Conservation (phyloP, 805 yeast genomes). For the Kazachstania psychrophila region DNA sequence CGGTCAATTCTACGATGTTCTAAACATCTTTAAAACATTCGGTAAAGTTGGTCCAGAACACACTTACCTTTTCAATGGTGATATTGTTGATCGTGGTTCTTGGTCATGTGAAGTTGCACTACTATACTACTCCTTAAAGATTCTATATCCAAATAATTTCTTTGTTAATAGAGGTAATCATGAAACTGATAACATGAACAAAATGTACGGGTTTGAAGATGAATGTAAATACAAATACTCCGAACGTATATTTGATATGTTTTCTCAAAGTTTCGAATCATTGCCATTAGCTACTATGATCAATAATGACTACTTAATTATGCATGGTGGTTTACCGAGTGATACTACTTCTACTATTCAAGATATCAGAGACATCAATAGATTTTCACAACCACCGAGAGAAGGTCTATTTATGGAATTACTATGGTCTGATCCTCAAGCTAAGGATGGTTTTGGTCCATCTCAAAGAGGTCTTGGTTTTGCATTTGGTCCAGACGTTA, state of each 20-base stretch:
- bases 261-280: slow-evolving; percentile 75
- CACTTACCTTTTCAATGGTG: slow-evolving; percentile 86
- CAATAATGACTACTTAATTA: slow-evolving; percentile 68
- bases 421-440: slow-evolving; percentile 95
- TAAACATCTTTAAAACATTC: slow-evolving; percentile 65
- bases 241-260: slow-evolving; percentile 68
- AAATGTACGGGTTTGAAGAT: slow-evolving; percentile 91
- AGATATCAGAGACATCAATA: slow-evolving; percentile 62
- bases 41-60: slow-evolving; percentile 61
- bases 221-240: slow-evolving; percentile 89
- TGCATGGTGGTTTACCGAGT: slow-evolving; percentile 94
- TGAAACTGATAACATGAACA: slow-evolving; percentile 94
- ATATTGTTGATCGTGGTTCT: slow-evolving; percentile 94
- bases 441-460: slow-evolving; percentile 65
- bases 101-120: slow-evolving; percentile 97
- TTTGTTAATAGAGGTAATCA: slow-evolving; percentile 91
- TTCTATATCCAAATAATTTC: slow-evolving; percentile 59
- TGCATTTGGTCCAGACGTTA: slow-evolving; percentile 95
- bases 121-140: slow-evolving; percentile 64
- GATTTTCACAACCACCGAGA: slow-evolving; percentile 80
- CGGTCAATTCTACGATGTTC: slow-evolving; percentile 88
- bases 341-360: slow-evolving; percentile 60
- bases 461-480: slow-evolving; percentile 92
- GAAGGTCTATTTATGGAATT: slow-evolving; percentile 94
- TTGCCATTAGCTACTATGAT: slow-evolving; percentile 81